phyloP scores from a whole-genome alignment of 169 alveolate genomes.

The Theileria parva region DNA sequence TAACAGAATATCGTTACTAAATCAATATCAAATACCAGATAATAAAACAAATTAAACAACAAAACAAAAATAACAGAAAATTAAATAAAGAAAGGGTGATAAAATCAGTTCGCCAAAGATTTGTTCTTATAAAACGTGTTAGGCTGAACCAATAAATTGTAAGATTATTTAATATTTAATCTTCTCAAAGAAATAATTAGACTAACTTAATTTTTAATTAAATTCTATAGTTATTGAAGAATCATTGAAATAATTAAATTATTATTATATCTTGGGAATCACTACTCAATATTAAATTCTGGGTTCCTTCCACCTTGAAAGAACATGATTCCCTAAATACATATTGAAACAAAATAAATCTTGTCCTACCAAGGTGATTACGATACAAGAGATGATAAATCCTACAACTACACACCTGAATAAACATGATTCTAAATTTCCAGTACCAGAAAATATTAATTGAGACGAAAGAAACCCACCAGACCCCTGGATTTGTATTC shows the following conservation, averaged over 20 bases:
- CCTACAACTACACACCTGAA: constrained; percentile 69
- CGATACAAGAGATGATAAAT: constrained; percentile 48
- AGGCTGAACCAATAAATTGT: background rate
- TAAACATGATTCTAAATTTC: background rate
- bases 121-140: background rate
- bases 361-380: constrained; percentile 56
- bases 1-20: background rate
- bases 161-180: no score
- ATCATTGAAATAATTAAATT: background rate
- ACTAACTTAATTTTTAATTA: no score
- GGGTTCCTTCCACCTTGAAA: constrained; percentile 63
- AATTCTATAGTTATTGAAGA: background rate
- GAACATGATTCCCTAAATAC: constrained; percentile 27
- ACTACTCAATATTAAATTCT: constrained; percentile 19
- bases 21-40: background rate
- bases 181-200: background rate
- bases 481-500: constrained; percentile 46
- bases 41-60: no score
- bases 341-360: background rate
- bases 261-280: constrained; percentile 1
- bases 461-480: constrained; percentile 66
- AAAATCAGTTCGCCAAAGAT: background rate
- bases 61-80: background rate
- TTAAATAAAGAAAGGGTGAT: background rate
- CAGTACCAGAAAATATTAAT: constrained; percentile 61